Evolutionary conservation across 2,329 filamentous ascomycete genomes (phyloP), one percentile per base, ranked within the genome.

Genomic region (Fusarium setosum): DNA sequence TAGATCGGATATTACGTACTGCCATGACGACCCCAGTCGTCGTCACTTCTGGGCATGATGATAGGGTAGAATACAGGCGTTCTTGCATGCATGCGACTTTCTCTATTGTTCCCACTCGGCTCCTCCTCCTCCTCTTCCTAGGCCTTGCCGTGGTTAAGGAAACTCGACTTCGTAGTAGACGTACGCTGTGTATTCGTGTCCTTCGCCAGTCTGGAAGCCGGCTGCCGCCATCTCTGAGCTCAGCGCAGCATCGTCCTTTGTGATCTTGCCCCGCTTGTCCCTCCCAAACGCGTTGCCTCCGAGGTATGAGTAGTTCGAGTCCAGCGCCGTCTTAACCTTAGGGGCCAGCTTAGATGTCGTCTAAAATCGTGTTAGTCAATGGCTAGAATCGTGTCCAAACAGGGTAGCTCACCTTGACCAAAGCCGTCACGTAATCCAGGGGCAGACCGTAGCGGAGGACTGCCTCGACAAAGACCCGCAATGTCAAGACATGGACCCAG

Each of bases 161-260:
- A 98, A 89, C 75, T 96, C 92, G 76, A 98, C 92, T 76, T 97
- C 93, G 80, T 98, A 99, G 83, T 94, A 97, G 75, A 98, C 96
- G 80, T 96, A 99, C 37, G 96, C 91, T 61, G 93, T 96, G 82
- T 98, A 99, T 77, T 97, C 94, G 70, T 87, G 84, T 53, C 90
- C 90, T 59, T 94, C 92, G 17, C 88, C 88, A 38, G 87, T 86
- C 21, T 83, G 85, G 48, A 90, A 77, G 23, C 88, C 91, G 5
- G 90, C 90, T 4, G 91, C 90, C 37, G 93, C 92, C 86, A 97
- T 92, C 71, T 98, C 95, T 34, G 89, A 91, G 38, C 92, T 89
- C 74, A 92, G 80, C 24, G 88, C 84, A 13, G 90, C 89, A 73
- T 98, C 95, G 75, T 99, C 96, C 79, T 97, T 96, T 74, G 91